These are phyloP conservation scores for Arthromyces matolae DNA, from an alignment of 768 basidiomycete genomes.

Conservation along the genomic window DNA sequence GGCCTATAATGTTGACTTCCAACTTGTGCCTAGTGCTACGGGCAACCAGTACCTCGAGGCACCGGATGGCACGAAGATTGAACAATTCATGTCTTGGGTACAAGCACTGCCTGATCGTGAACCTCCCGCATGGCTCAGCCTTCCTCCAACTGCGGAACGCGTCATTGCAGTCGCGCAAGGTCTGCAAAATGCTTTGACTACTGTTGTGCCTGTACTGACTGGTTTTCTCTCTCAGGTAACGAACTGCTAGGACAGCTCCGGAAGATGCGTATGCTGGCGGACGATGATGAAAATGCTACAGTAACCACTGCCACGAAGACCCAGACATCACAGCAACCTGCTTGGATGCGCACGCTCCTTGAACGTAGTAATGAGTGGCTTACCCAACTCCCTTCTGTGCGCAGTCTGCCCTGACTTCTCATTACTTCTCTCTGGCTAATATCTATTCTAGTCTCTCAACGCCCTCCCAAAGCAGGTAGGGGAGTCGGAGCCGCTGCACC, in stretches of 20 bases:
- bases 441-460: slow-evolving; percentile 50
- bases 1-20: slow-evolving; percentile 93
- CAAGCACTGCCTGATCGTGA: slow-evolving; percentile 86
- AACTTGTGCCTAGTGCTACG: slow-evolving; percentile 66
- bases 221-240: slow-evolving; percentile 49
- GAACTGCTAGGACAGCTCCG: slow-evolving; percentile 81
- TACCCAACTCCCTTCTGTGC: slow-evolving; percentile 66
- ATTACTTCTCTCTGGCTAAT: slow-evolving; percentile 11
- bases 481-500: slow-evolving; percentile 82
- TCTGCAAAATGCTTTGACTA: slow-evolving; percentile 28
- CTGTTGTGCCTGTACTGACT: slow-evolving; percentile 7
- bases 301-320: slow-evolving; percentile 54
- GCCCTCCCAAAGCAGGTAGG: slow-evolving; percentile 59
- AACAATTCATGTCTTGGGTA: slow-evolving; percentile 90
- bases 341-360: slow-evolving; percentile 89
- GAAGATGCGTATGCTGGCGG: slow-evolving; percentile 86
- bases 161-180: slow-evolving; percentile 92
- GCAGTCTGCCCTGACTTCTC: slow-evolving; percentile 19
- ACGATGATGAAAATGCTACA: slow-evolving; percentile 74
- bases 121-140: slow-evolving; percentile 90
- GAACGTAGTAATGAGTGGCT: slow-evolving; percentile 87
- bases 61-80: slow-evolving; percentile 91
- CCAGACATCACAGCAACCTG: slow-evolving; percentile 71
- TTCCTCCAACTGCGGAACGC: slow-evolving; percentile 89
- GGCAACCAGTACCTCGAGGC: slow-evolving; percentile 57